A percentile compares a stretch with the other conserved stretches of the same genome.
These are phyloP conservation scores for Camellia sinensis DNA, from an alignment of 148 eudicot species.

Conservation along the genomic window DNA sequence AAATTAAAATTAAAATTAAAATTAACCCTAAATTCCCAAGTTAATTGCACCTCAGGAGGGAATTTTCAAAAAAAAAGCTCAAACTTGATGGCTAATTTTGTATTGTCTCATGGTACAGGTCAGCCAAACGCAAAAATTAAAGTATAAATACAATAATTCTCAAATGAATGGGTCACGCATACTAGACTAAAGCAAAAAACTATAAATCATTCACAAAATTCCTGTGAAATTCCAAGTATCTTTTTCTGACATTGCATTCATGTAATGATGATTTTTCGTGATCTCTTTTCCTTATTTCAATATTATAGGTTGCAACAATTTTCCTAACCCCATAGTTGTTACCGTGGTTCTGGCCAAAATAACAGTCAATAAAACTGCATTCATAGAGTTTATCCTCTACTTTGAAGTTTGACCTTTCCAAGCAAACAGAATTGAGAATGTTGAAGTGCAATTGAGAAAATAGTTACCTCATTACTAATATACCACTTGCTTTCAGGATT, in stretches of 20 bases:
- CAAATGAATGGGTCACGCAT: neutral
- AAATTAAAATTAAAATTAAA: neutral
- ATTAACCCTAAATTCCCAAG: neutral
- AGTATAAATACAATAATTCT: neutral
- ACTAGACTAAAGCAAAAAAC: neutral
- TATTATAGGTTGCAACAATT: neutral
- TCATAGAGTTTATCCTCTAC: neutral
- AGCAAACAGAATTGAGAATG: neutral
- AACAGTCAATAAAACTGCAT: neutral
- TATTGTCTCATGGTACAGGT: neutral
- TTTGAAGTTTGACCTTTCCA: neutral
- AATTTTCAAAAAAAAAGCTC: neutral
- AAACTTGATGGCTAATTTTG: neutral
- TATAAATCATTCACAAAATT: neutral
- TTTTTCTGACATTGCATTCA: neutral
- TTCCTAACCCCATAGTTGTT: neutral
- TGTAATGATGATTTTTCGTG: neutral
- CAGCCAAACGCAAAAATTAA: neutral
- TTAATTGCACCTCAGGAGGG: neutral
- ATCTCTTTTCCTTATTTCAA: neutral
- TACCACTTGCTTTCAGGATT: constrained; percentile 95
- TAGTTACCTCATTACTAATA: constrained; percentile 69
- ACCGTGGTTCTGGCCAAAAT: neutral
- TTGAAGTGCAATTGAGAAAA: neutral
- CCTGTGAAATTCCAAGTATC: neutral